phyloP scores from a whole-genome alignment of 495 filamentous ascomycete genomes.

The Copromyces sp. region DNA sequence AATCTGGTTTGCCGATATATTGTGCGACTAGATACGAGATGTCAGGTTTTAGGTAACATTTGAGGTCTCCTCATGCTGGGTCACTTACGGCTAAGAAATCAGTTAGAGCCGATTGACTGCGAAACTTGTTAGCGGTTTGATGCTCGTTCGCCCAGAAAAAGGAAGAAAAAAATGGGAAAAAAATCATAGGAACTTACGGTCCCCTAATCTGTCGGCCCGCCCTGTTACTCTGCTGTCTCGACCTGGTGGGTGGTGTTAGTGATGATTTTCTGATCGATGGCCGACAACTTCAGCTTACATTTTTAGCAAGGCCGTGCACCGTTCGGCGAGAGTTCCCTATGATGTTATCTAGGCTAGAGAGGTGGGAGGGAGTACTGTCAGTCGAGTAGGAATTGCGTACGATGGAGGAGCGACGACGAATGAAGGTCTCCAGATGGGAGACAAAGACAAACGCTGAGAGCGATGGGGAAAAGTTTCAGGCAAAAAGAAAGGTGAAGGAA shows the following conservation, averaged over 20 bases:
- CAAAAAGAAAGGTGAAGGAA: not conserved
- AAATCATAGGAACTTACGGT: conserved; percentile 18
- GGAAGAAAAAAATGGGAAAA: not conserved
- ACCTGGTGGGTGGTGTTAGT: conserved; percentile 6
- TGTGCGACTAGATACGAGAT: conserved; percentile 54
- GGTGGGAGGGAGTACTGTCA: not conserved
- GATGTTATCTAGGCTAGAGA: not conserved
- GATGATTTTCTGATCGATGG: not conserved
- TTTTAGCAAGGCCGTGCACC: not conserved
- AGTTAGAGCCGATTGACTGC: conserved; percentile 60
- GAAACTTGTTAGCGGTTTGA: not conserved
- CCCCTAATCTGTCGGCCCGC: conserved; percentile 19
- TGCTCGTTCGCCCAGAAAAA: not conserved
- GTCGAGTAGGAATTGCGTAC: not conserved
- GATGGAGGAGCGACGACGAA: not conserved
- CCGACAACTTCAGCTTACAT: not conserved
- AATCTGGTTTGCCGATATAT: conserved; percentile 79
- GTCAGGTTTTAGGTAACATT: not conserved
- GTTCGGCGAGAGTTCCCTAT: not conserved
- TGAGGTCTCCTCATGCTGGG: not conserved
- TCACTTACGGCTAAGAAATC: conserved; percentile 64
- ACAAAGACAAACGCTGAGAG: not conserved
- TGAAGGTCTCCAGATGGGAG: not conserved
- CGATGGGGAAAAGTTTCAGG: not conserved
- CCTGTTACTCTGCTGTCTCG: conserved; percentile 10